These are phyloP conservation scores for Epichloe typhina DNA, from an alignment of 2,329 filamentous ascomycete genomes.

Conservation along the genomic window DNA sequence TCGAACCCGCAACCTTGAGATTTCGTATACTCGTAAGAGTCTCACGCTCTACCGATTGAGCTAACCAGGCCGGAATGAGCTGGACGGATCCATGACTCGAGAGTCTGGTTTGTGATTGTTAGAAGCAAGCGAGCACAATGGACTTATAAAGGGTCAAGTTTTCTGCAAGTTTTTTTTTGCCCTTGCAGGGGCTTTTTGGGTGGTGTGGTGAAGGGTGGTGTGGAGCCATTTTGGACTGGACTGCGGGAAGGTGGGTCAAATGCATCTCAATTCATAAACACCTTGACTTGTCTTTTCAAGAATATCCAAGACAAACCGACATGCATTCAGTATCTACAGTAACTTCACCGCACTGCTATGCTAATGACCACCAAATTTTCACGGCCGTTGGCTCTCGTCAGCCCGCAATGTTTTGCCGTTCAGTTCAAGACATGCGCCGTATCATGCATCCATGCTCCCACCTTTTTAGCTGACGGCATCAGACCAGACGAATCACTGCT, in stretches of 20 bases:
- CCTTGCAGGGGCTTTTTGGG: too few species aligned
- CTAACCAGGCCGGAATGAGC: slow-evolving; percentile 19
- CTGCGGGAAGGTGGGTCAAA: too few species aligned
- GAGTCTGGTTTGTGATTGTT: not conserved
- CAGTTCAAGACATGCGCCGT: not conserved
- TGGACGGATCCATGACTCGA: not conserved
- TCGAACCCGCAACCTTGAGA: slow-evolving; percentile 44
- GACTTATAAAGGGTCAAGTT: not conserved
- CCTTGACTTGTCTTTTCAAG: too few species aligned
- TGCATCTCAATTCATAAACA: too few species aligned
- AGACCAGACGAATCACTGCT: not conserved
- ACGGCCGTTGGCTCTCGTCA: not conserved
- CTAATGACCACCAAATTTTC: not conserved
- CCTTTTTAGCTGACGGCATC: not conserved
- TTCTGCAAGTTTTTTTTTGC: not conserved
- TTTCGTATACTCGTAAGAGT: slow-evolving; percentile 36
- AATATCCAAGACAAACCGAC: too few species aligned
- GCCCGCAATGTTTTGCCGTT: too few species aligned
- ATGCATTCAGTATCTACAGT: too few species aligned
- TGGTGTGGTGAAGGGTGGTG: too few species aligned
- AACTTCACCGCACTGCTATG: not conserved
- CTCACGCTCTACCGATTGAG: slow-evolving; percentile 51
- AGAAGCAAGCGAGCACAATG: not conserved
- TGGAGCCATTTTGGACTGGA: too few species aligned
- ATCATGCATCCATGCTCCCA: not conserved